These are phyloP conservation scores for Macroventuria anomochaeta DNA, from an alignment of 2,329 filamentous ascomycete species.

Conservation along the genomic window DNA sequence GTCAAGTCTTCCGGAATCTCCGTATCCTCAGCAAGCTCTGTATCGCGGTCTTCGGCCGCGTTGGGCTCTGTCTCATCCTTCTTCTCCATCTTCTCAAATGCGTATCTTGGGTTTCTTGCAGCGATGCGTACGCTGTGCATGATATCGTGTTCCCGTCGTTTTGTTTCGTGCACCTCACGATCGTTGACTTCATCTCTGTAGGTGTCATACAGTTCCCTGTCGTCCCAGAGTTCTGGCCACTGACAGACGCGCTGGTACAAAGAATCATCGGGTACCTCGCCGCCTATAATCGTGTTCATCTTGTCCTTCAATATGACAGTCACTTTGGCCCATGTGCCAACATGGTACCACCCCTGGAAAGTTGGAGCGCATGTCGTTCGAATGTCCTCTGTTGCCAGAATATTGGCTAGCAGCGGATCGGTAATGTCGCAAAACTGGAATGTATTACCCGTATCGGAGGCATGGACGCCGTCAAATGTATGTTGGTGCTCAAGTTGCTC, in stretches of 20 bases:
- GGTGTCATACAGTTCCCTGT: slow-evolving; percentile 36
- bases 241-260: slow-evolving; percentile 40
- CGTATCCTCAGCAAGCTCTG: slow-evolving; percentile 28
- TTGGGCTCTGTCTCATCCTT: not conserved
- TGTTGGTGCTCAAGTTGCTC: slow-evolving; percentile 57
- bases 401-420: slow-evolving; percentile 72
- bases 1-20: slow-evolving; percentile 42
- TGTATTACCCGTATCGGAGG: slow-evolving; percentile 81
- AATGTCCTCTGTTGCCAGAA: slow-evolving; percentile 69
- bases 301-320: slow-evolving; percentile 90
- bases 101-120: slow-evolving; percentile 42
- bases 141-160: slow-evolving; percentile 38
- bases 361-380: slow-evolving; percentile 53
- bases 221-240: slow-evolving; percentile 46
- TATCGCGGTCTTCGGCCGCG: not conserved
- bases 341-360: slow-evolving; percentile 81
- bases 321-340: slow-evolving; percentile 80
- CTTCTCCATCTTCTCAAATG: slow-evolving; percentile 42
- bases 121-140: slow-evolving; percentile 43
- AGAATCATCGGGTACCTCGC: slow-evolving; percentile 40
- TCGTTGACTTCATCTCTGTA: slow-evolving; percentile 40
- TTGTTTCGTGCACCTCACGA: slow-evolving; percentile 31
- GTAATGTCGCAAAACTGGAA: slow-evolving; percentile 95
- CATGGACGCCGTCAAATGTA: slow-evolving; percentile 79
- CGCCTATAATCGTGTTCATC: slow-evolving; percentile 58